Base-by-base conservation (phyloP, 2,329 filamentous ascomycete species). In the Diaporthe citriasiana region DNA sequence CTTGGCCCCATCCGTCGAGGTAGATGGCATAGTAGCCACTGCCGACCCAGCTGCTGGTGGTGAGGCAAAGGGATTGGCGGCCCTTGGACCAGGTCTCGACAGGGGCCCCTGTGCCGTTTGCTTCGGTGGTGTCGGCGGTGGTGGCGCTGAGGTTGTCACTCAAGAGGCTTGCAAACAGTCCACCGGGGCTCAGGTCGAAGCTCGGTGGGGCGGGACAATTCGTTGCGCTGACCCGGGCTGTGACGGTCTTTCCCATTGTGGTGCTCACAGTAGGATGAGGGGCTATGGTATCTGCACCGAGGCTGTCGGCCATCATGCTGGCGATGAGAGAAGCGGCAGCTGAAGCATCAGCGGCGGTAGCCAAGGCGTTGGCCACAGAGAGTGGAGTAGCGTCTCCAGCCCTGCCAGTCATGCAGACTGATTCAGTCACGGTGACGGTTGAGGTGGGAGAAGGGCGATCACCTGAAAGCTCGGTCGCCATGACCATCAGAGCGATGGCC, bases 1-100 rank as follows among this genome's bases (percentile, higher is more conserved):
- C 60, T 25, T 30, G 60, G 30, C 42, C 60, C 60, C 60, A 66
- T 12, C 60, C 60, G 60, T 66, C 60, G 19, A 66, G 19, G 13
- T 35, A 66, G 6, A 66, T 9, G 15, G 17, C 60, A 22, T 66
- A 66, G 0, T 4, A 1, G 42, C 60, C 60, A 7, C 9, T 12
- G 19, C n/a, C 15, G 30, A n/a, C 35, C 3, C 15, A 6, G 56
- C 2, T 19, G 57, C 38, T 25, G 9, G n/a, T 10, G 27, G 60
- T 66, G 42, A 66, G 2, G 60, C 60, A 66, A 12, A 50, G 19
- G 12, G 60, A 66, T 5, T 9, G 4, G 10, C 27, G 60, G 4
- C 42, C 60, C 3, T 50, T 1, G 27, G 40, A 47, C 38, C 42
- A 35, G 42, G 22, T 19, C 30, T 17, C 3, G 6, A 6, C 30